Evolutionary conservation across 352 stramenopile genomes (phyloP), one percentile per base, ranked within the genome.

Genomic region (Globisporangium camurandrum): DNA sequence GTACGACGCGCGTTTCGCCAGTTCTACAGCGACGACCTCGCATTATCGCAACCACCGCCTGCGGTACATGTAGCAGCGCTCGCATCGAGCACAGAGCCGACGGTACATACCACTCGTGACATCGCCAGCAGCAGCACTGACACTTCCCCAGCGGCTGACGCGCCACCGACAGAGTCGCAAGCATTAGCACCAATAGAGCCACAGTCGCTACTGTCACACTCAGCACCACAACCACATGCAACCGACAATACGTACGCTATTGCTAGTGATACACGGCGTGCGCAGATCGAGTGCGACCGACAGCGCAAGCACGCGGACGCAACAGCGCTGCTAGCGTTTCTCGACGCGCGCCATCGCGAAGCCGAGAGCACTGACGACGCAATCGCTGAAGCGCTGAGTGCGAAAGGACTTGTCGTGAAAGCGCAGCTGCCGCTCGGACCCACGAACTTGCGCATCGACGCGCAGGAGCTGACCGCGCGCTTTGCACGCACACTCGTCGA

Each of bases 391-490:
- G 49, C 78, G n/a, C 48, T 92, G 20, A 71, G 66, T 28, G 47
- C 58, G 0, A 54, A 71, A 20, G 80, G 80, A 17, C 66, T 92
- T n/a, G 70, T 87, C 19, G 46, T 88, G 22, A 86, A 84, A 38
- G 71, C 73, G 11, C 80, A 92, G 51, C 81, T 89, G 46, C 80
- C 80, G 1, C 68, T 92, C 34, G 80, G 77, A 1, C 73, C 77
- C 2, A 83, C 80, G 3, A 69, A 70, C 37, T 57, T 89, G 31
- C 54, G 55, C 10, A 53, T 92, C 6, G 64, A 82, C 20, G 36
- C 62, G 0, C 20, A 61, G 1, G 75, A 89, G 40, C 40, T 88
- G 0, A 34, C 47, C 3, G 31, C 37, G 12, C 86, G 84, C 52
- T 77, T 74, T 0, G 56, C 64, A 7, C n/a, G n/a, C n/a, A n/a